phyloP scores from a whole-genome alignment of 208 protist genomes.

The Trichomonas gallinae region DNA sequence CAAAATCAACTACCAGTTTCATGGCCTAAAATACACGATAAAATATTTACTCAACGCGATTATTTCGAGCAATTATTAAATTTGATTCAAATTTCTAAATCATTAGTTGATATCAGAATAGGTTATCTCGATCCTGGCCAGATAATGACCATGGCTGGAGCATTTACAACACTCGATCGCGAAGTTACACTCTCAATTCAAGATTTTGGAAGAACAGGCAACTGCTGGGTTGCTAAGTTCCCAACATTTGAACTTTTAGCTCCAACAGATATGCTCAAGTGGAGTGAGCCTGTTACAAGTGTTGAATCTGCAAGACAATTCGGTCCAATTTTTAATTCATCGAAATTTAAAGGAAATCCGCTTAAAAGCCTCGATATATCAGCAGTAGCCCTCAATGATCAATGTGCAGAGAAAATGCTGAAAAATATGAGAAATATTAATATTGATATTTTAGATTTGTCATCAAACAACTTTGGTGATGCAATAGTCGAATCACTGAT shows the following conservation, averaged over 20 bases:
- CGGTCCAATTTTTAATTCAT: background rate
- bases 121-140: background rate
- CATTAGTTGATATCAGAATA: background rate
- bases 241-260: background rate
- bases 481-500: background rate
- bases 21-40: background rate
- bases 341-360: background rate
- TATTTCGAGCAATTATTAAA: background rate
- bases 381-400: background rate
- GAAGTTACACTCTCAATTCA: background rate
- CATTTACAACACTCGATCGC: background rate
- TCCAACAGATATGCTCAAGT: background rate
- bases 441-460: background rate
- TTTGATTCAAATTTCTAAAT: background rate
- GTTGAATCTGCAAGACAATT: background rate
- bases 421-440: background rate
- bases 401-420: background rate
- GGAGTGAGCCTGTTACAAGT: background rate
- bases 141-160: background rate
- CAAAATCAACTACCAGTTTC: background rate
- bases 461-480: background rate
- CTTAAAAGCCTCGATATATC: background rate
- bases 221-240: background rate
- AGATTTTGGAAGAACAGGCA: background rate
- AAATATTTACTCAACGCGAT: background rate